Percentiles rank a stretch among this genome's conserved stretches.
Conservation (phyloP, 768 basidiomycete species). For the Lentinula detonsa region DNA sequence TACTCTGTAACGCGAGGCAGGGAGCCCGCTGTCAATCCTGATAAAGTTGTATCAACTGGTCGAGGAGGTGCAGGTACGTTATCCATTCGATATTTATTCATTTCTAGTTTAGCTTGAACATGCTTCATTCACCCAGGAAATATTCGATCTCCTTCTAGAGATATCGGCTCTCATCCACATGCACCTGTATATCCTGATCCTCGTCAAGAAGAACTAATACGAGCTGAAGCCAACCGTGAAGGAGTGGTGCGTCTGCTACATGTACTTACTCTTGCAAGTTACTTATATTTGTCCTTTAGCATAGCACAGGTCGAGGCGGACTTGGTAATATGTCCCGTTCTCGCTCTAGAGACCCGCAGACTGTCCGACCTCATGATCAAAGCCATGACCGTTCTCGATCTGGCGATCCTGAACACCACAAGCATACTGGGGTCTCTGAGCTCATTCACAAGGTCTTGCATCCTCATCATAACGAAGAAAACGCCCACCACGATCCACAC, state of each 20-base stretch:
- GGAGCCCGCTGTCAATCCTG: constrained; percentile 36
- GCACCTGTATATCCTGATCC: constrained; percentile 8
- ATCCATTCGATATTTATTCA: not conserved
- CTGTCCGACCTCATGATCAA: constrained; percentile 12
- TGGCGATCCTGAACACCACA: constrained; percentile 1
- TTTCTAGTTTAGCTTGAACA: not conserved
- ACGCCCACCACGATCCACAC: not conserved
- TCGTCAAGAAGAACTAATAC: not conserved
- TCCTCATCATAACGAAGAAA: not conserved
- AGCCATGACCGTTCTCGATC: constrained; percentile 15
- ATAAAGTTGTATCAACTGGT: constrained; percentile 23
- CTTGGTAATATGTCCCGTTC: constrained; percentile 51
- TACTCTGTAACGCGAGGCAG: constrained; percentile 56
- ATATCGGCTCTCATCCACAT: constrained; percentile 24
- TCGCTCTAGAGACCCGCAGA: constrained; percentile 44
- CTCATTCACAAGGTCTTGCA: not conserved
- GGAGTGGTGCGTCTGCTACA: constrained; percentile 15
- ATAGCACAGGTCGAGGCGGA: constrained; percentile 64
- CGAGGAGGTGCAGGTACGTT: not conserved
- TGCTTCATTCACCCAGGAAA: constrained; percentile 37
- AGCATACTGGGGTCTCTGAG: not conserved
- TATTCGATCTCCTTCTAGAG: constrained; percentile 73
- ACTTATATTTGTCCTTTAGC: constrained; percentile 19
- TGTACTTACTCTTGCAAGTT: not conserved
- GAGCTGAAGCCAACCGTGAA: constrained; percentile 19